Conservation (phyloP, 176 grass and related monocot species). For the Luzula sylvatica region DNA sequence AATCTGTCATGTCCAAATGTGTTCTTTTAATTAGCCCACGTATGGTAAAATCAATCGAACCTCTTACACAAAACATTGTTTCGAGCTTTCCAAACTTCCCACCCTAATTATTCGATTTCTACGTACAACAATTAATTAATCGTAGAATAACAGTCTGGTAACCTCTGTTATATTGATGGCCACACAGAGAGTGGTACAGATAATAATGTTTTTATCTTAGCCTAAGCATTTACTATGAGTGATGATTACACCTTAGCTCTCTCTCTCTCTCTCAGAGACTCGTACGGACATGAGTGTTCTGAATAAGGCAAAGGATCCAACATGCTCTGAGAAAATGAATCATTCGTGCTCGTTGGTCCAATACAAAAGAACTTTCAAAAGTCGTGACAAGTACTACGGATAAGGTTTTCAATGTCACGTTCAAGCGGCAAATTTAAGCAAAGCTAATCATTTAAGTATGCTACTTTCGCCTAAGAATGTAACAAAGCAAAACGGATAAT, state of each 20-base stretch:
- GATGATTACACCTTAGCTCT: background rate
- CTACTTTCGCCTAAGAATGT: no score
- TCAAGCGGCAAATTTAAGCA: conserved; percentile 13
- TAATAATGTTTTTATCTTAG: background rate
- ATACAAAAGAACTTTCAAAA: conserved; percentile 10
- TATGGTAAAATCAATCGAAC: background rate
- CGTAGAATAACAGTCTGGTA: no score
- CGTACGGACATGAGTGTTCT: background rate
- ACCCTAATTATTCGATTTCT: no score
- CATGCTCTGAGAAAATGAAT: conserved; percentile 15
- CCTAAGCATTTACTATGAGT: background rate
- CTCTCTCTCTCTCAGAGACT: conserved; percentile 3
- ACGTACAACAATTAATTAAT: no score
- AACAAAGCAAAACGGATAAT: no score
- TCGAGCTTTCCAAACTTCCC: no score
- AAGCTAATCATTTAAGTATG: background rate
- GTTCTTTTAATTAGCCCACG: background rate
- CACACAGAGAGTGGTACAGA: no score
- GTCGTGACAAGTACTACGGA: background rate
- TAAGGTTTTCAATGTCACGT: conserved; percentile 7
- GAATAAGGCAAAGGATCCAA: conserved; percentile 7
- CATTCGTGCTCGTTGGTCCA: conserved; percentile 8
- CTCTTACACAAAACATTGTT: no score
- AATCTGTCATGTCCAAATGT: background rate
- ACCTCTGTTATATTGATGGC: no score